Evolutionary conservation across 176 grass and related monocot species (phyloP).

Genomic region (Lolium perenne): DNA sequence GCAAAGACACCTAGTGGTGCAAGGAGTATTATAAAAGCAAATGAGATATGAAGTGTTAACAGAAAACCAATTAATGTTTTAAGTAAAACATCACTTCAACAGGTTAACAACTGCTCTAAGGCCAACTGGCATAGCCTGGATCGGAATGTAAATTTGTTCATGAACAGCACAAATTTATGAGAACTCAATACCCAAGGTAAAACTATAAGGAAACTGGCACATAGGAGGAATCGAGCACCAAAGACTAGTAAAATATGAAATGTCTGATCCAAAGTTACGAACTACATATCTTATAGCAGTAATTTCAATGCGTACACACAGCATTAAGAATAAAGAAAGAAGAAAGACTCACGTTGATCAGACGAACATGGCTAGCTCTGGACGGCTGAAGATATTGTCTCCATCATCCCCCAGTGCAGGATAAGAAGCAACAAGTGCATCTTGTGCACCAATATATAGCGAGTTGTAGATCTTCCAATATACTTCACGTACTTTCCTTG

Average conservation of each 20-base stretch:
- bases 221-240: slow-evolving; percentile 1
- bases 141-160: not conserved
- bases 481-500: slow-evolving; percentile 95
- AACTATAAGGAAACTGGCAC: not conserved
- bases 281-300: slow-evolving; percentile 1
- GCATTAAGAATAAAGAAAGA: slow-evolving; percentile 23
- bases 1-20: too few relatives aligned
- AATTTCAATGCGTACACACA: not conserved
- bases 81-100: slow-evolving; percentile 23
- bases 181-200: not conserved
- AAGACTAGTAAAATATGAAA: not conserved
- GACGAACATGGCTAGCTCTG: slow-evolving; percentile 83
- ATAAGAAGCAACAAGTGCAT: slow-evolving; percentile 89
- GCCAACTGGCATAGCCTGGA: not conserved
- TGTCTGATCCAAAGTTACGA: slow-evolving; percentile 1
- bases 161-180: not conserved
- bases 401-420: slow-evolving; percentile 70
- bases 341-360: slow-evolving; percentile 62
- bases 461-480: slow-evolving; percentile 99
- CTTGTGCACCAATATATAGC: slow-evolving; percentile 84
- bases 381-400: slow-evolving; percentile 69
- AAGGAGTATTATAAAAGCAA: not conserved
- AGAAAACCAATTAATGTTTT: not conserved
- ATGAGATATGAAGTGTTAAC: not conserved
- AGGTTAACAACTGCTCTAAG: not conserved